Evolutionary conservation across 2,329 filamentous ascomycete species (phyloP).

Genomic region (Penicillium sp.): DNA sequence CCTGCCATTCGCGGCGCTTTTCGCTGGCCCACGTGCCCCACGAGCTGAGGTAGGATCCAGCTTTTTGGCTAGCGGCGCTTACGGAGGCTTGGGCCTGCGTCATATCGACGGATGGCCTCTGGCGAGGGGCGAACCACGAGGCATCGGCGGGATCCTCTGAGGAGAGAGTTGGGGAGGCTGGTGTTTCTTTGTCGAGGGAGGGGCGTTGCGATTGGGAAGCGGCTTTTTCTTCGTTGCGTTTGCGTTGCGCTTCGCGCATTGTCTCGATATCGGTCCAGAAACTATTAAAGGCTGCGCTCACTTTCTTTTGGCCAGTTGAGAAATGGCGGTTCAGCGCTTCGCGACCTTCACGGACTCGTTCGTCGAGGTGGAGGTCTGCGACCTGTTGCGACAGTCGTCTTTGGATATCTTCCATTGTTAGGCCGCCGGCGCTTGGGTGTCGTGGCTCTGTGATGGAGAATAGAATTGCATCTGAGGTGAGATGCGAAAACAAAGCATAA

Average conservation of each 20-base stretch:
- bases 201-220: slow-evolving; percentile 29
- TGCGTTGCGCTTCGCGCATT: slow-evolving; percentile 70
- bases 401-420: slow-evolving; percentile 93
- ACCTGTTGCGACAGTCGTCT: slow-evolving; percentile 87
- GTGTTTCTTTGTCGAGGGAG: slow-evolving; percentile 29
- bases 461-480: slow-evolving; percentile 75
- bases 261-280: slow-evolving; percentile 88
- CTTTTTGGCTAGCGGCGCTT: slow-evolving; percentile 54
- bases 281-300: slow-evolving; percentile 80
- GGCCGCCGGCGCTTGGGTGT: slow-evolving; percentile 87
- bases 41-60: slow-evolving; percentile 62
- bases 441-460: slow-evolving; percentile 93
- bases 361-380: slow-evolving; percentile 88
- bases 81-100: slow-evolving; percentile 56
- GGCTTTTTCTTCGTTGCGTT: slow-evolving; percentile 42
- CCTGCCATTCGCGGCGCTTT: slow-evolving; percentile 48
- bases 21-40: slow-evolving; percentile 62
- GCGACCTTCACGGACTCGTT: slow-evolving; percentile 76
- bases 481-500: slow-evolving; percentile 79
- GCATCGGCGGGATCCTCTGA: slow-evolving; percentile 17
- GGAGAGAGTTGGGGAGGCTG: slow-evolving; percentile 28
- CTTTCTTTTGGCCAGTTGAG: slow-evolving; percentile 83
- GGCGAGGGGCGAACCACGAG: slow-evolving; percentile 32
- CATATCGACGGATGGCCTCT: slow-evolving; percentile 48
- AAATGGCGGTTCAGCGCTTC: slow-evolving; percentile 87